These are phyloP conservation scores for Thelephora terrestris DNA, from an alignment of 1,284 basidiomycete species.

Conservation along the genomic window DNA sequence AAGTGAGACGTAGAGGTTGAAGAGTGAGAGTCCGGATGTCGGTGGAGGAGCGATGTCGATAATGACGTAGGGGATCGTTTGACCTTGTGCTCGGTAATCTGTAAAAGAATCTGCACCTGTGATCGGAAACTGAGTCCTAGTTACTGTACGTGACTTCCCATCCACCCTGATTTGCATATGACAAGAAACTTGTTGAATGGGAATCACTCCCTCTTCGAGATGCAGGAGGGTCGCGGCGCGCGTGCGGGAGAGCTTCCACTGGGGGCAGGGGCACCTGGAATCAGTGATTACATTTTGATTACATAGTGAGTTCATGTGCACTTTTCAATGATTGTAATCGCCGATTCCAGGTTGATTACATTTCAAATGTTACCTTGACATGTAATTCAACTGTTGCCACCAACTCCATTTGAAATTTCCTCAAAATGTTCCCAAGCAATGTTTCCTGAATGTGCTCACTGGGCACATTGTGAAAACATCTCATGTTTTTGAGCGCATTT, in stretches of 20 bases:
- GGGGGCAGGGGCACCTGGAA: no score
- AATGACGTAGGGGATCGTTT: conserved; percentile 20
- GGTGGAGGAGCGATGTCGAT: conserved; percentile 23
- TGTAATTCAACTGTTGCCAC: no score
- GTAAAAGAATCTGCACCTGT: conserved; percentile 25
- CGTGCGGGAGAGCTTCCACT: conserved; percentile 20
- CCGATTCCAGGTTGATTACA: no score
- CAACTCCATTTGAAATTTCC: no score
- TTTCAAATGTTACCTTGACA: no score
- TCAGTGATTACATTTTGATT: no score
- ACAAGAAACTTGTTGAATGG: conserved; percentile 11
- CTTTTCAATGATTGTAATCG: no score
- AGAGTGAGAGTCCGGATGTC: conserved; percentile 15
- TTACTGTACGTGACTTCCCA: conserved; percentile 3
- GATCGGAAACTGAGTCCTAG: conserved; percentile 18
- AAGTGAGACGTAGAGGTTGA: conserved; percentile 25
- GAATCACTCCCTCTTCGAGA: conserved; percentile 18
- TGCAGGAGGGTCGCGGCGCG: conserved; percentile 14
- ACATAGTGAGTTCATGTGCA: no score
- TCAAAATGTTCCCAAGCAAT: no score
- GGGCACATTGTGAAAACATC: no score
- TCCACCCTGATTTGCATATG: conserved; percentile 1
- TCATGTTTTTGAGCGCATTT: no score
- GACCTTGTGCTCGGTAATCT: conserved; percentile 24
- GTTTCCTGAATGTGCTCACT: no score